Conservation (phyloP, 345 rosid species). For the Eutrema japonicum region DNA sequence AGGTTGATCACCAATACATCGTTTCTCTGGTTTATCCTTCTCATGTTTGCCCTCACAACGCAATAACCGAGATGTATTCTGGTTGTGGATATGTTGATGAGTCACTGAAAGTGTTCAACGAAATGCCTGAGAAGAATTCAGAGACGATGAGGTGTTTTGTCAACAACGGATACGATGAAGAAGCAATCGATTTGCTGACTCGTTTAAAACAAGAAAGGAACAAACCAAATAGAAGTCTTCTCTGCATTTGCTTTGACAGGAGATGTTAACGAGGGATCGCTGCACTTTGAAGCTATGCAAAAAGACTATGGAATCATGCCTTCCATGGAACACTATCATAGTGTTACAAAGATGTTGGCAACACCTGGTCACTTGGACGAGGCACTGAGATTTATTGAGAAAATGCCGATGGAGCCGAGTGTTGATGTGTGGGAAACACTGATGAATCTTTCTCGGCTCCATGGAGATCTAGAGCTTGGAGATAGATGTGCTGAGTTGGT, state of each 20-base stretch:
- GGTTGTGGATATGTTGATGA: constrained; percentile 53
- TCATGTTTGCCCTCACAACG: not conserved
- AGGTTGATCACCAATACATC: not conserved
- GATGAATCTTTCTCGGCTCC: constrained; percentile 71
- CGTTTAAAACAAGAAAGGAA: constrained; percentile 51
- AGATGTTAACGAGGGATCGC: constrained; percentile 61
- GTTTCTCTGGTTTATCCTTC: not conserved
- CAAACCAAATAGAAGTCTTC: constrained; percentile 58
- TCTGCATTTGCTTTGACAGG: constrained; percentile 58
- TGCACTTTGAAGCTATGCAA: constrained; percentile 66
- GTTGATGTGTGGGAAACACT: constrained; percentile 70
- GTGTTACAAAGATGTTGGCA: constrained; percentile 59
- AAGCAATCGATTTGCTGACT: constrained; percentile 58
- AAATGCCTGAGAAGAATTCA: constrained; percentile 55
- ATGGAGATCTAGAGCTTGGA: constrained; percentile 49
- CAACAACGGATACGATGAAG: constrained; percentile 67
- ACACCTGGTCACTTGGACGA: constrained; percentile 68
- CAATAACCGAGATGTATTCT: constrained; percentile 52
- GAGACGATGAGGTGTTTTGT: constrained; percentile 57
- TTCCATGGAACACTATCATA: constrained; percentile 59
- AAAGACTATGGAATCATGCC: constrained; percentile 59
- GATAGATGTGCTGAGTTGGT: constrained; percentile 18
- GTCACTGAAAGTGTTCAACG: constrained; percentile 51
- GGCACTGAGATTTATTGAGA: constrained; percentile 68
- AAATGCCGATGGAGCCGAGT: constrained; percentile 63